Conservation (phyloP, 352 stramenopile species). For the Globisporangium spinosum region DNA sequence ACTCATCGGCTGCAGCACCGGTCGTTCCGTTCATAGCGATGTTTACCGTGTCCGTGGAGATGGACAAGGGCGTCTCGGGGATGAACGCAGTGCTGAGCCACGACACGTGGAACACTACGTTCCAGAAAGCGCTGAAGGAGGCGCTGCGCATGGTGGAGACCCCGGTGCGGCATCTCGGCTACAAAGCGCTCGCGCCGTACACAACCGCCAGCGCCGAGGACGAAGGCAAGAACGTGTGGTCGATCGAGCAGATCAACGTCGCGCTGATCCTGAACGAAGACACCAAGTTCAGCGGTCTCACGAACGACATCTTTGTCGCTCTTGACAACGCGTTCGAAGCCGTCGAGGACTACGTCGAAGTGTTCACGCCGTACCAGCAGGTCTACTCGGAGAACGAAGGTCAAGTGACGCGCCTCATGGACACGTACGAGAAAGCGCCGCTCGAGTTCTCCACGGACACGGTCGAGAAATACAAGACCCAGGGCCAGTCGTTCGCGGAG, state of each 20-base stretch:
- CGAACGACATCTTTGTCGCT: slow-evolving; percentile 82
- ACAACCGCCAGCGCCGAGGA: slow-evolving; percentile 80
- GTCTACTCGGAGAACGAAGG: slow-evolving; percentile 85
- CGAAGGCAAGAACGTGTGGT: slow-evolving; percentile 80
- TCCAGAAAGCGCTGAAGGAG: slow-evolving; percentile 82
- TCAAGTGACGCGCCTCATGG: slow-evolving; percentile 56
- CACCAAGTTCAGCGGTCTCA: slow-evolving; percentile 72
- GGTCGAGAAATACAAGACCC: slow-evolving; percentile 78
- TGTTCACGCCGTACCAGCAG: slow-evolving; percentile 88
- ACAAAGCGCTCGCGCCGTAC: slow-evolving; percentile 73
- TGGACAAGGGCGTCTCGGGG: slow-evolving; percentile 29
- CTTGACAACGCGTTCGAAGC: slow-evolving; percentile 78
- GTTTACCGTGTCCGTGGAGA: slow-evolving; percentile 64
- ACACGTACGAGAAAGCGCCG: slow-evolving; percentile 65
- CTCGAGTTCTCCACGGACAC: slow-evolving; percentile 80
- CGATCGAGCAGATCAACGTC: slow-evolving; percentile 72
- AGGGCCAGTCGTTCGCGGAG: slow-evolving; percentile 75
- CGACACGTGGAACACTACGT: slow-evolving; percentile 62
- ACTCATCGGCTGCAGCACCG: slow-evolving; percentile 2
- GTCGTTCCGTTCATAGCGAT: slow-evolving; percentile 43
- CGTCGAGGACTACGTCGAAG: slow-evolving; percentile 84
- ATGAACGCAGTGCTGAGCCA: slow-evolving; percentile 59
- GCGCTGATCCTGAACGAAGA: slow-evolving; percentile 84
- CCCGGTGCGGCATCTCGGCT: slow-evolving; percentile 74
- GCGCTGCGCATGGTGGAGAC: slow-evolving; percentile 87